Evolutionary conservation across 371 early-diverging fungal genomes (phyloP).

Genomic region (Mortierella sp.): DNA sequence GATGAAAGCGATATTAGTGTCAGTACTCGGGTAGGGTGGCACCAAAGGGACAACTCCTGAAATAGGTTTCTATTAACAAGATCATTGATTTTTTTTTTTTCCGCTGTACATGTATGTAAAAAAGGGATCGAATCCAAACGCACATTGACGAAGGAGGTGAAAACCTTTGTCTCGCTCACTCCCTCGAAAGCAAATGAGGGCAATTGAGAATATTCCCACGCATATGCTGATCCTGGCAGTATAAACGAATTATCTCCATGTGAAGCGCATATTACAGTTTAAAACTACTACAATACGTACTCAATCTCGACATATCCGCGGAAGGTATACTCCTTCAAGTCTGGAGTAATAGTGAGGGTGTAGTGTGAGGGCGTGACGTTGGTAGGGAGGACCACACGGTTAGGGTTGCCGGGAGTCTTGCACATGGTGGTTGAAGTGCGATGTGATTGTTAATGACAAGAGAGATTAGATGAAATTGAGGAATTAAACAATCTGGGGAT

Average conservation of each 20-base stretch:
- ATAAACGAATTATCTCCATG: not conserved
- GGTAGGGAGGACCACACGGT: conserved; percentile 77
- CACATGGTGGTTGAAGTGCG: conserved; percentile 23
- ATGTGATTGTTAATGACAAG: not conserved
- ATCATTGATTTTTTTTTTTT: no score
- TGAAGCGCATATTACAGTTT: no score
- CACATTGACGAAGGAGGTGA: no score
- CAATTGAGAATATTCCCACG: not conserved
- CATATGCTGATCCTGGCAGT: not conserved
- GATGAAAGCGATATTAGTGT: not conserved
- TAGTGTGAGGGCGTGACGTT: conserved; percentile 83
- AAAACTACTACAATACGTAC: conserved; percentile 24
- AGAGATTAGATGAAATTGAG: not conserved
- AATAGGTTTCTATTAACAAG: no score
- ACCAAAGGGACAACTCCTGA: no score
- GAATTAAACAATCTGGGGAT: not conserved
- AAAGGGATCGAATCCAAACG: no score
- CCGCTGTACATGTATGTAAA: no score
- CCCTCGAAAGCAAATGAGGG: no score
- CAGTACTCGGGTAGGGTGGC: no score
- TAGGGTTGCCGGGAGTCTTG: conserved; percentile 45
- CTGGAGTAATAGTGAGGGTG: conserved; percentile 76
- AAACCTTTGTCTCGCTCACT: no score
- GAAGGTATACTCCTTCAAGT: conserved; percentile 74
- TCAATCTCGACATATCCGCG: conserved; percentile 63